Evolutionary conservation across 306 rosid genomes (phyloP).

Genomic region (Dalbergia cochinchinensis): DNA sequence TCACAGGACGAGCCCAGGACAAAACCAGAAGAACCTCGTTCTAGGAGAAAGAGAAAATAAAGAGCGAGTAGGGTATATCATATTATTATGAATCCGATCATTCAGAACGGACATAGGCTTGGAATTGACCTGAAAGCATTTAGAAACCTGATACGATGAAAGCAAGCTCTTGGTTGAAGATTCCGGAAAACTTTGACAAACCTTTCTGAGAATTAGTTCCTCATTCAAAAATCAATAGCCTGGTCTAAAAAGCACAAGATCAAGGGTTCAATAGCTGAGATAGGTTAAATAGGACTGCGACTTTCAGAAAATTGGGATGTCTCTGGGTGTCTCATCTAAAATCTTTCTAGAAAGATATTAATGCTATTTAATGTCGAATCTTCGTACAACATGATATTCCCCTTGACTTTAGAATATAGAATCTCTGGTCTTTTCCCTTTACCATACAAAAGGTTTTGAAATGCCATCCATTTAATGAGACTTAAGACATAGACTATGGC

Average conservation of each 20-base stretch:
- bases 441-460: background rate
- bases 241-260: background rate
- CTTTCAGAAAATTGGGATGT: conserved; percentile 6
- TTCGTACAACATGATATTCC: background rate
- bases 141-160: background rate
- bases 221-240: background rate
- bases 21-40: background rate
- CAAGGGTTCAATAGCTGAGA: background rate
- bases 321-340: background rate
- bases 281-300: background rate
- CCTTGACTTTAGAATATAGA: background rate
- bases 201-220: background rate
- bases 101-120: background rate
- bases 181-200: background rate
- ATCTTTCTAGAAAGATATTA: background rate
- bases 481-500: background rate
- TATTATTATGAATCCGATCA: background rate
- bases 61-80: background rate
- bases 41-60: background rate
- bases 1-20: background rate
- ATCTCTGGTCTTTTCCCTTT: background rate
- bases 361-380: background rate
- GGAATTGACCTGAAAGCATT: background rate
- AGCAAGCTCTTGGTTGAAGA: conserved; percentile 6
- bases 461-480: background rate